Evolutionary conservation across 257 asterid genomes (phyloP), one percentile per base, ranked within the genome.

Genomic region (Plantago elongata): DNA sequence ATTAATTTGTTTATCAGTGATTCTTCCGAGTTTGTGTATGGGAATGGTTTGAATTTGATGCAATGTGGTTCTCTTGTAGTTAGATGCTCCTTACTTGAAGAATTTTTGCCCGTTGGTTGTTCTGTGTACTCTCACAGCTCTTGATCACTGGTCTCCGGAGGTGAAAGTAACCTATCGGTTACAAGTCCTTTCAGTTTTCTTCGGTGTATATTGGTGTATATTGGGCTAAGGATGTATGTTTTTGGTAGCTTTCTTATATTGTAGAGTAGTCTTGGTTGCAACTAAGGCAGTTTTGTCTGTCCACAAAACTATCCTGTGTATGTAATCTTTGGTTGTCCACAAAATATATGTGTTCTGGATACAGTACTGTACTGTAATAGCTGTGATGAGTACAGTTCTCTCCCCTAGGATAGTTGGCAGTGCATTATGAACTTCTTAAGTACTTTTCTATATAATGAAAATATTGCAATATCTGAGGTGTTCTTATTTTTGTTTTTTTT

Each of bases 61-160:
- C 45, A 67, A 49, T 42, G 30, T 61, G 43, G 10, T 69, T 37
- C 11, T 55, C 15, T 29, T 56, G 47, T 65, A 92, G 99, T 82
- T 92, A 69, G 90, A 79, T 74, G 82, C 76, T 68, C 87, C 89
- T 16, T 73, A 72, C 65, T 63, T 89, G 51, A 96, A 96, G 68
- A 89, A 80, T 75, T 72, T 92, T 58, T 81, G 86, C 65, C 70
- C 83, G 75, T 77, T 83, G 84, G 82, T 89, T 75, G 77, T 92
- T 69, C 99, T 97, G 16, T 84, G 95, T 81, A 90, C 88, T 51
- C 75, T 92, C 46, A 80, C 93, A 46, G 85, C 95, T 68, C 89
- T 92, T 57, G 99, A 92, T 85, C 99, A 92, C 76, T 89, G 99
- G 99, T 92, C 95, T 18, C 83, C 95, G 0, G 85, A 86, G 78